Conservation (phyloP, 225 moss, liverwort and hornwort genomes). For the Anthoceros angustus region DNA sequence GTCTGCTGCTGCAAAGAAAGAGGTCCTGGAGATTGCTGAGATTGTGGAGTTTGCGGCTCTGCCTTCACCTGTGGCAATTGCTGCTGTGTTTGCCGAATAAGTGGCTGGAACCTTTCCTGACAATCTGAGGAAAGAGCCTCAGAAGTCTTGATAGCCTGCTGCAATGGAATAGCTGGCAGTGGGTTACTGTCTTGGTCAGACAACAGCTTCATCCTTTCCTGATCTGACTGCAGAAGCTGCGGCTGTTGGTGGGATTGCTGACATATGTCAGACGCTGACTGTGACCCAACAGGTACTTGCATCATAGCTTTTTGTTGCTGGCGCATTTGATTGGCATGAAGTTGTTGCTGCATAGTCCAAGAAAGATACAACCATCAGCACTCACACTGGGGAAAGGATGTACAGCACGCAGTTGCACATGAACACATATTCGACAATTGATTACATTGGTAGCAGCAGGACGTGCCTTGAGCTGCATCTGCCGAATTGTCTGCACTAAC, state of each 20-base stretch:
- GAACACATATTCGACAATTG: background rate
- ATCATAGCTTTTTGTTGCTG: slow-evolving; percentile 25
- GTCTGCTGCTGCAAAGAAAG: slow-evolving; percentile 3
- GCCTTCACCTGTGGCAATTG: background rate
- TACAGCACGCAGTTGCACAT: background rate
- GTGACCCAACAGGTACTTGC: slow-evolving; percentile 20
- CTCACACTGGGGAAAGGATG: slow-evolving; percentile 6
- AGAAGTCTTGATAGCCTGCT: background rate
- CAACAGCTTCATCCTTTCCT: background rate
- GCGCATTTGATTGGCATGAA: slow-evolving; percentile 29
- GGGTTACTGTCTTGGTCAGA: background rate
- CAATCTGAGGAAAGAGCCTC: background rate
- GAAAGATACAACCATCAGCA: slow-evolving; percentile 8
- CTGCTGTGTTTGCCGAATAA: background rate
- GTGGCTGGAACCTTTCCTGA: background rate
- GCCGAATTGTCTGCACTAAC: slow-evolving; percentile 82
- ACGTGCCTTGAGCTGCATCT: slow-evolving; percentile 82
- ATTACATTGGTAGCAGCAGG: slow-evolving; percentile 5
- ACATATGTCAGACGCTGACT: background rate
- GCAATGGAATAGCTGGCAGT: background rate
- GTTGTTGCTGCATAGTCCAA: slow-evolving; percentile 36
- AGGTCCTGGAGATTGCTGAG: slow-evolving; percentile 11
- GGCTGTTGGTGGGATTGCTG: background rate
- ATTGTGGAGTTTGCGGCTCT: slow-evolving; percentile 6
- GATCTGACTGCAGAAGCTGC: background rate